Base-by-base conservation (phyloP, 129 eudicot species). In the Escallonia herrerae region DNA sequence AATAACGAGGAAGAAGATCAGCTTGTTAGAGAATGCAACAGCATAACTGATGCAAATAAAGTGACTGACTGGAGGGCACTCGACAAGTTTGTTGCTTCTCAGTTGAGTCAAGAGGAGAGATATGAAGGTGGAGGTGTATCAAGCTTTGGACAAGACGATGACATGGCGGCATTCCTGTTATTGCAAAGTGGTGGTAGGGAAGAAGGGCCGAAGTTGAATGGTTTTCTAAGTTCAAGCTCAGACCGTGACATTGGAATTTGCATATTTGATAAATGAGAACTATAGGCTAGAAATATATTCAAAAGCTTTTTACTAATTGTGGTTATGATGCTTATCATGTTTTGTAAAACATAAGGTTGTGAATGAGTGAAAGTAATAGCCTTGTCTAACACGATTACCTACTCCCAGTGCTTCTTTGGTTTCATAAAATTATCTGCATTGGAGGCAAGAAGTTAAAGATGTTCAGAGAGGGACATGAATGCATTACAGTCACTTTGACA, bases 31-130 rank as follows among this genome's bases (percentile, higher is more conserved):
- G 54, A 22, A 0, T 47, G 49, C 61, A 57, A 37, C 49, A 64
- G 39, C 4, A 63, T 73, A 6, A 40, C 14, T n/a, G 12, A 15
- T 6, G 13, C 12, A 6, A 43, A 66, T 56, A 77, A 83, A 73
- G 85, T 85, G 60, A 73, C 85, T 13, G 96, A 93, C 74, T 93
- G 98, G 98, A 88, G 98, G 83, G 96, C 66, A 15, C 90, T 93
- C 56, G 98, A 93, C 67, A 93, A 86, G 77, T 88, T 93, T 79
- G 98, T 93, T 37, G 98, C 98, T 54, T 93, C 98, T 40, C 98
- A 93, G 69, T 48, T 93, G 64, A 87, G 97, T 73, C 97, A 91
- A 40, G 97, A 80, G 66, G 80, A 79, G 41, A 65, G 43, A 56
- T 43, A 69, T 8, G 66, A 51, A 37, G 71, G 69, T 58, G 81